Evolutionary conservation across 805 yeast genomes (phyloP).

Genomic region (Barnettozyma wickerhamii): DNA sequence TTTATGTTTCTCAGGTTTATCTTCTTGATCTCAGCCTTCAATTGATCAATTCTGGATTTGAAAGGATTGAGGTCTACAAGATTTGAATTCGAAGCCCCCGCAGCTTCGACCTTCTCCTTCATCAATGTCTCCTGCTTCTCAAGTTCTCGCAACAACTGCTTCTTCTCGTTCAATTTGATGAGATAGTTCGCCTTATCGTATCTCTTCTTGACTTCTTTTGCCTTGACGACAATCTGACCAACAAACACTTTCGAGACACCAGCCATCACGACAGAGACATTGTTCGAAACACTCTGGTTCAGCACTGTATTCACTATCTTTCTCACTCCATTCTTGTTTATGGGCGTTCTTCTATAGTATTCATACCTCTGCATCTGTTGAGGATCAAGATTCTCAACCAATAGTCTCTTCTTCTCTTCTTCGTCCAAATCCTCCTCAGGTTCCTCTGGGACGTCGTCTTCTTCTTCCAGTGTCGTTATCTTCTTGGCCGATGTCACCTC

Average conservation of each 20-base stretch:
- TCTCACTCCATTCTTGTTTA: slow-evolving; percentile 71
- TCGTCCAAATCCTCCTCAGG: slow-evolving; percentile 35
- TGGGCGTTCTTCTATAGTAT: slow-evolving; percentile 73
- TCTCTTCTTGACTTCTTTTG: slow-evolving; percentile 63
- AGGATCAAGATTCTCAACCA: slow-evolving; percentile 70
- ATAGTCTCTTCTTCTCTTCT: slow-evolving; percentile 55
- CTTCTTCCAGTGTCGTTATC: slow-evolving; percentile 14
- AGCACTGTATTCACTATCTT: slow-evolving; percentile 73
- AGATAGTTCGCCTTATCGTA: slow-evolving; percentile 37
- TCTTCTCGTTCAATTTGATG: slow-evolving; percentile 37
- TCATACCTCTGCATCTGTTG: slow-evolving; percentile 87
- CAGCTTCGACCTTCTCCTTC: slow-evolving; percentile 29
- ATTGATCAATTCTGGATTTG: slow-evolving; percentile 19
- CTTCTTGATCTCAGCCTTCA: slow-evolving; percentile 24
- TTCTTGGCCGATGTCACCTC: slow-evolving; percentile 9
- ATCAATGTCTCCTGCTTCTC: slow-evolving; percentile 34
- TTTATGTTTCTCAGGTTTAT: slow-evolving; percentile 30
- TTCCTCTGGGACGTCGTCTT: slow-evolving; percentile 25
- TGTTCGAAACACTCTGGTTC: slow-evolving; percentile 76
- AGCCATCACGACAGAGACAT: slow-evolving; percentile 74
- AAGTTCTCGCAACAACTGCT: slow-evolving; percentile 30
- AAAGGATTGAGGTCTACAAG: slow-evolving; percentile 7
- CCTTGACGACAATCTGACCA: slow-evolving; percentile 86
- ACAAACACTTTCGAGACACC: slow-evolving; percentile 85
- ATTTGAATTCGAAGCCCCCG: too few relatives aligned